Conservation (phyloP, 352 stramenopile species). For the Globisporangium uncinulatum region DNA sequence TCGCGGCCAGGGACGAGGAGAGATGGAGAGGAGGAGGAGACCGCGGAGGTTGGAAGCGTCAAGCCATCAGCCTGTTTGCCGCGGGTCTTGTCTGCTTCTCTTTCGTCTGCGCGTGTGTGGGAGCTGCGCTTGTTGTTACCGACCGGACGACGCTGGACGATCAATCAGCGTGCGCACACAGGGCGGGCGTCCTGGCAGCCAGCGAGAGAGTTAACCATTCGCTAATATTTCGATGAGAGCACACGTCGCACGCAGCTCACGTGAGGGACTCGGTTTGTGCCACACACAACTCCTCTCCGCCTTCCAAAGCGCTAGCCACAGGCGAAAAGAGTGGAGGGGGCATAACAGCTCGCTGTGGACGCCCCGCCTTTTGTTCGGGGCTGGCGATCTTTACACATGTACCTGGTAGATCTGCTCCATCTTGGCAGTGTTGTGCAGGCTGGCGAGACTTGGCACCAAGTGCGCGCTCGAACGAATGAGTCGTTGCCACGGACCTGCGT, state of each 20-base stretch:
- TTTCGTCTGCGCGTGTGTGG: neutral
- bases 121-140: neutral
- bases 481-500: too few relatives aligned
- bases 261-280: too few relatives aligned
- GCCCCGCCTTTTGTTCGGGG: too few relatives aligned
- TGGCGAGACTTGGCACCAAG: too few relatives aligned
- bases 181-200: neutral
- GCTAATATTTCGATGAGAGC: constrained; percentile 63
- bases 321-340: too few relatives aligned
- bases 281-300: too few relatives aligned
- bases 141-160: neutral
- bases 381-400: too few relatives aligned
- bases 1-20: neutral
- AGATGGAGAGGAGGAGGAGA: neutral
- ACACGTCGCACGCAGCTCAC: neutral
- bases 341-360: too few relatives aligned
- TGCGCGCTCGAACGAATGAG: too few relatives aligned
- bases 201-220: constrained; percentile 24
- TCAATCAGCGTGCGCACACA: neutral
- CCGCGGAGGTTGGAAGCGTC: neutral
- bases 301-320: too few relatives aligned
- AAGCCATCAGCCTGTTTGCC: constrained; percentile 1
- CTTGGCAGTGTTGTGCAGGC: too few relatives aligned
- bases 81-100: neutral
- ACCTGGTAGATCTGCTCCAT: too few relatives aligned